Evolutionary conservation across 306 rosid genomes (phyloP), one percentile per base, ranked within the genome.

Genomic region (Castanea sativa): DNA sequence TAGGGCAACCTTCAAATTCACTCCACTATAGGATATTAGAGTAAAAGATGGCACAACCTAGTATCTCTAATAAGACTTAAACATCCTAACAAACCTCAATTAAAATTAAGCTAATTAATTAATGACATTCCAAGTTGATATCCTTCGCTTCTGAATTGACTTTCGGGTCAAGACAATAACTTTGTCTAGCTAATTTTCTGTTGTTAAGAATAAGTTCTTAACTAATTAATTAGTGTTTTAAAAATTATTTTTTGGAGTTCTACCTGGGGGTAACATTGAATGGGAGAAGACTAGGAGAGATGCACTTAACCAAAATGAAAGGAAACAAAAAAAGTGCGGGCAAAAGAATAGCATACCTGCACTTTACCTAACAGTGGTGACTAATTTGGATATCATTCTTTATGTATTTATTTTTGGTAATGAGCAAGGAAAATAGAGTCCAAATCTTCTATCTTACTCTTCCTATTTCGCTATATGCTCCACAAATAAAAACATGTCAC

Each of bases 141-240:
- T 49, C 45, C 12, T 76, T 18, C 45, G 8, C 20, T 79, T 83
- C 65, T 41, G 38, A 58, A 51, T 74, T 64, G 74, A 53, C 63
- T 56, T 83, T 73, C 29, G 2, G 38, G 80, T 75, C 83, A 74
- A 69, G 73, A 55, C 23, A 9, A n/a, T n/a, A n/a, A 14, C 61
- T 68, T 29, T 65, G 41, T 73, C 23, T 49, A 56, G 57, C 63
- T 30, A 43, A 65, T 67, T 7, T 69, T 71, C 16, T 30, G 38
- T 8, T 58, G 53, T 49, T 11, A 10, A 12, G 11, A 16, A 1
- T 4, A 18, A 3, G 2, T 45, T 15, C 11, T 15, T 30, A 15
- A 9, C 6, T 38, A 38, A 38, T 38, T 33, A 67, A 65, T 65
- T 30, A 16, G 16, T 30, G 18, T 2, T 64, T 57, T 57, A n/a